Evolutionary conservation across 108 stramenopile genomes (phyloP).

Genomic region (Nannochloropsis oceanica): DNA sequence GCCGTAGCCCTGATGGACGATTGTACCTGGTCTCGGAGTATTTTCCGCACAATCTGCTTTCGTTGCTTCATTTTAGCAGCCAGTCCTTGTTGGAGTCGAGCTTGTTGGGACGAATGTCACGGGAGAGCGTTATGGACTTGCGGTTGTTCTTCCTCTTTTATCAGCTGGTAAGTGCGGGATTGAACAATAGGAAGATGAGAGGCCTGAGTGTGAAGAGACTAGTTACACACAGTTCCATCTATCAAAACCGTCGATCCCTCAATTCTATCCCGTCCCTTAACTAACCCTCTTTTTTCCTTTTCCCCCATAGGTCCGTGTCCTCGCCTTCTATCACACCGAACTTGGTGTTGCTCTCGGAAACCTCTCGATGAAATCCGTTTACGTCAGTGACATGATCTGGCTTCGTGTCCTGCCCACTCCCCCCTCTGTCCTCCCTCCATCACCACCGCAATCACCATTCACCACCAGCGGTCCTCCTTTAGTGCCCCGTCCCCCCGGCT

Average conservation of each 20-base stretch:
- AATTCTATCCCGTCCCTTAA: not conserved
- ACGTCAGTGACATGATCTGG: not conserved
- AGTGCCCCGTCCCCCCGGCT: conserved; percentile 8
- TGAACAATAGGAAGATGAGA: not conserved
- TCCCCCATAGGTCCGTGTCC: not conserved
- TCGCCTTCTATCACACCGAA: not conserved
- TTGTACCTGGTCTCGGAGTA: not conserved
- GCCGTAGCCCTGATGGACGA: not conserved
- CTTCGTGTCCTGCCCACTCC: not conserved
- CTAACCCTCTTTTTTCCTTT: not conserved
- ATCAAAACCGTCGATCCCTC: not conserved
- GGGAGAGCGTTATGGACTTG: not conserved
- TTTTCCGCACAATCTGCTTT: not conserved
- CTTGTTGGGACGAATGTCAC: not conserved
- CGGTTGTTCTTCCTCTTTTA: not conserved
- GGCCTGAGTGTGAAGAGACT: not conserved
- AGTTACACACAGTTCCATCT: too few relatives aligned
- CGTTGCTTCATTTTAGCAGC: not conserved
- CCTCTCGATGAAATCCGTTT: not conserved
- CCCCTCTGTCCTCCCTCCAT: not conserved
- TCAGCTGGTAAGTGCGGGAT: not conserved
- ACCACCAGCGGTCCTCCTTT: not conserved
- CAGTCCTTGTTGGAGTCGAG: not conserved
- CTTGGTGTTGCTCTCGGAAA: not conserved
- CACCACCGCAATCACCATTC: not conserved